These are phyloP conservation scores for Botrytis fragariae DNA, from an alignment of 2,329 filamentous ascomycete genomes.

Conservation along the genomic window DNA sequence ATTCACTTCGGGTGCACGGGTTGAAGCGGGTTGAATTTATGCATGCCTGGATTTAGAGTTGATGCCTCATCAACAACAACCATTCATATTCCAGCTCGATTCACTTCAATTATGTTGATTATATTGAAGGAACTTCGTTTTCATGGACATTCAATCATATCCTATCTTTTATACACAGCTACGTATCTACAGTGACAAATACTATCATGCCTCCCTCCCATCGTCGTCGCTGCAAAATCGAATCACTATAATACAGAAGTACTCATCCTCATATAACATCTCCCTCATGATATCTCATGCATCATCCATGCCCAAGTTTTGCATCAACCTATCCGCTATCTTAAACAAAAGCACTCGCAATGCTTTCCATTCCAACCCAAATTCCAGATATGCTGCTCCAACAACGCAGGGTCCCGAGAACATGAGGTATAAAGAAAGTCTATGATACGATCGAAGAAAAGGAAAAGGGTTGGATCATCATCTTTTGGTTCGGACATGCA, in stretches of 20 bases:
- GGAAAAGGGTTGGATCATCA: neutral
- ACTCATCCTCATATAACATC: slow-evolving; percentile 13
- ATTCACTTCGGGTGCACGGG: neutral
- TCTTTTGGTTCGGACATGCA: neutral
- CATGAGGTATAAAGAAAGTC: slow-evolving; percentile 22
- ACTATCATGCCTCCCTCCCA: slow-evolving; percentile 12
- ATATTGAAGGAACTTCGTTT: neutral
- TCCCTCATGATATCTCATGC: slow-evolving; percentile 13
- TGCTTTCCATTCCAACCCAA: slow-evolving; percentile 9
- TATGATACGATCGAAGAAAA: slow-evolving; percentile 18
- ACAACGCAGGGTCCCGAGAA: slow-evolving; percentile 1
- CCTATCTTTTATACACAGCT: slow-evolving; percentile 25
- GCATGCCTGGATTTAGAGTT: neutral
- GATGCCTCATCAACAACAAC: neutral
- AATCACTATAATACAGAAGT: slow-evolving; percentile 25
- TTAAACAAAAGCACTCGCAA: slow-evolving; percentile 17
- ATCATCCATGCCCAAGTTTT: neutral
- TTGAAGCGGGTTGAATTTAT: neutral
- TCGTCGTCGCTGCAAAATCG: slow-evolving; percentile 9
- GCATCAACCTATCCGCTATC: neutral
- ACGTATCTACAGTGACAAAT: slow-evolving; percentile 24
- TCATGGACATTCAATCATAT: slow-evolving; percentile 10
- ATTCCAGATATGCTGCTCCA: slow-evolving; percentile 19
- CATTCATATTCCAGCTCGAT: neutral
- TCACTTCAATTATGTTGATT: neutral